Percentiles rank a stretch among this genome's conserved stretches.
Conservation (phyloP, 768 basidiomycete genomes). For the Scleroderma bovista region DNA sequence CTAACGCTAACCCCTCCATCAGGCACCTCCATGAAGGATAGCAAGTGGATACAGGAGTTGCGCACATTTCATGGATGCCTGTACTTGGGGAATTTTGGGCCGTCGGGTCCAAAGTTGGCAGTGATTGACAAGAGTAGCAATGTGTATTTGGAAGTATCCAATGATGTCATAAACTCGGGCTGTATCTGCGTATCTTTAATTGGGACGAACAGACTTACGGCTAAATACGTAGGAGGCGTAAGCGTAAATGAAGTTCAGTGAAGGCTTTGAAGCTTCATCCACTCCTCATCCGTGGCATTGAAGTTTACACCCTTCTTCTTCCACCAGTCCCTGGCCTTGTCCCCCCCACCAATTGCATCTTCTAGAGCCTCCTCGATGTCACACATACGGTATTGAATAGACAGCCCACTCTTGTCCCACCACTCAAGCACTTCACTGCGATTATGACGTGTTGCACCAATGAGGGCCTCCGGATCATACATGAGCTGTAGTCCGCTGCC, state of each 20-base stretch:
- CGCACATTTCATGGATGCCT: no score
- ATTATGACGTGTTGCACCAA: conserved; percentile 77
- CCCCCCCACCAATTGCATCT: conserved; percentile 79
- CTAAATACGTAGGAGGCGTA: background rate
- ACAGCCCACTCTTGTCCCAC: conserved; percentile 79
- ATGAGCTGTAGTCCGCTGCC: conserved; percentile 69
- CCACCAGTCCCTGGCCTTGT: conserved; percentile 78
- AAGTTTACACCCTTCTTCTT: conserved; percentile 75
- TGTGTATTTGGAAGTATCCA: background rate
- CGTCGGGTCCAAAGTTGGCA: no score
- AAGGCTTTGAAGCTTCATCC: conserved; percentile 78
- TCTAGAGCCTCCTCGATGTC: conserved; percentile 90
- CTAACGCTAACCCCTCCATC: background rate
- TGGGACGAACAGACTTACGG: no score
- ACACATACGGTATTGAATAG: conserved; percentile 84
- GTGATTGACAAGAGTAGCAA: background rate
- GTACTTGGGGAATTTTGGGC: no score
- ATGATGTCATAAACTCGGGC: background rate
- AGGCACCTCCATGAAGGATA: conserved; percentile 31
- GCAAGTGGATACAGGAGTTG: background rate
- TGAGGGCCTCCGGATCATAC: conserved; percentile 76
- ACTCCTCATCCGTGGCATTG: conserved; percentile 78
- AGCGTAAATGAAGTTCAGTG: conserved; percentile 40
- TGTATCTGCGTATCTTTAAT: background rate
- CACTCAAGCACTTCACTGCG: conserved; percentile 79